Evolutionary conservation across 2,329 filamentous ascomycete genomes (phyloP).

Genomic region (Fonsecaea multimorphosa): DNA sequence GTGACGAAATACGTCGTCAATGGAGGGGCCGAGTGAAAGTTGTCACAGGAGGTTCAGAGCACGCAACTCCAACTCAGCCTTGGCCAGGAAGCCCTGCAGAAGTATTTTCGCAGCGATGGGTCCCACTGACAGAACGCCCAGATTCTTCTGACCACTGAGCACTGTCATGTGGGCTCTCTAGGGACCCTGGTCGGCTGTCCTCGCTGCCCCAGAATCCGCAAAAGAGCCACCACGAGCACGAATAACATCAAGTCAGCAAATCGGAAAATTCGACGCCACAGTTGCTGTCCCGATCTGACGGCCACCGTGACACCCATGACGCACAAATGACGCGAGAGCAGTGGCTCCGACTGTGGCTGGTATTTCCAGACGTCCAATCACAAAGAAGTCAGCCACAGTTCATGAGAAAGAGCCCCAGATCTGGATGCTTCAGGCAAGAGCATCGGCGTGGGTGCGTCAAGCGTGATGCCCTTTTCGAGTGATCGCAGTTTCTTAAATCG

Average conservation of each 20-base stretch:
- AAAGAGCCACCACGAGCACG: not conserved
- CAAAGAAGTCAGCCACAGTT: constrained; percentile 21
- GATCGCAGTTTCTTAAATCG: not conserved
- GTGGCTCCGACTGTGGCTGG: constrained; percentile 21
- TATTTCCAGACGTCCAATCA: constrained; percentile 13
- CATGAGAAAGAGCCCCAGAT: not conserved
- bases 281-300: constrained; percentile 7
- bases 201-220: constrained; percentile 3
- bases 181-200: not conserved
- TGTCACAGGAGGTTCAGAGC: constrained; percentile 1
- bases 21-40: constrained; percentile 29
- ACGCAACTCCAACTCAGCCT: not conserved
- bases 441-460: not conserved
- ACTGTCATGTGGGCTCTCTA: not conserved
- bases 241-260: constrained; percentile 7
- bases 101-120: not conserved
- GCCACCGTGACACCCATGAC: constrained; percentile 21
- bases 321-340: constrained; percentile 27
- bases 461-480: not conserved
- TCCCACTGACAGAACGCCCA: not conserved
- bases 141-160: not conserved
- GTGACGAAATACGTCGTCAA: constrained; percentile 64
- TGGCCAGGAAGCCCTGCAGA: not conserved
- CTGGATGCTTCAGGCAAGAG: not conserved
- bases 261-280: constrained; percentile 26